A percentile compares a stretch with the other conserved stretches of the same genome.
Evolutionary conservation across 2,329 filamentous ascomycete species (phyloP).

Genomic region (Albophoma yamanashiensis): DNA sequence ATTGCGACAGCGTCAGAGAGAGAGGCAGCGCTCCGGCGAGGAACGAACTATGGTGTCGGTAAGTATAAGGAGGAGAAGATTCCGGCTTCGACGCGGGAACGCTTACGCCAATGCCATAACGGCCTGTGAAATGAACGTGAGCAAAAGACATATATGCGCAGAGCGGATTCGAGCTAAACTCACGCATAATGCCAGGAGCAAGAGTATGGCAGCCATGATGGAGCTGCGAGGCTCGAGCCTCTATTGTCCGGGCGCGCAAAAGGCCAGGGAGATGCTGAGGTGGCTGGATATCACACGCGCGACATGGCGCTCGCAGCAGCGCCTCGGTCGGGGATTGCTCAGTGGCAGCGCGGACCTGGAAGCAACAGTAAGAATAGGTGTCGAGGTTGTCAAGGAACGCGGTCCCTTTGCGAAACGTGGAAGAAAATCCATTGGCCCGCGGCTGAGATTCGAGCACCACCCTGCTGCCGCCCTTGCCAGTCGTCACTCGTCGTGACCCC

Average conservation of each 20-base stretch:
- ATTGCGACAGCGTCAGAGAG: slow-evolving; percentile 76
- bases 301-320: not conserved
- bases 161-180: slow-evolving; percentile 8
- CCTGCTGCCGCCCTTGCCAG: not conserved
- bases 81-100: not conserved
- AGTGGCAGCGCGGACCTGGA: not conserved
- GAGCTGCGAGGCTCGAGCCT: not conserved
- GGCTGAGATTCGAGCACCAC: not conserved
- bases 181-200: slow-evolving; percentile 30
- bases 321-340: not conserved
- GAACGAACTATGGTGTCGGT: slow-evolving; percentile 59
- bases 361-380: not conserved
- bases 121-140: slow-evolving; percentile 23
- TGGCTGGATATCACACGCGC: not conserved
- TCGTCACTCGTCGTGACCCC: not conserved
- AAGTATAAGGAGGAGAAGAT: not conserved
- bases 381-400: not conserved
- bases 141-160: not conserved
- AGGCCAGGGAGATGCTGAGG: not conserved
- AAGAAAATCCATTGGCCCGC: not conserved
- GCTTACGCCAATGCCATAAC: slow-evolving; percentile 51
- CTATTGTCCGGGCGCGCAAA: not conserved
- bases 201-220: slow-evolving; percentile 27
- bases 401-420: not conserved
- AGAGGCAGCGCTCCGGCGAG: slow-evolving; percentile 84